Conservation (phyloP, 805 yeast genomes). For the Saccharomycopsis olivae region DNA sequence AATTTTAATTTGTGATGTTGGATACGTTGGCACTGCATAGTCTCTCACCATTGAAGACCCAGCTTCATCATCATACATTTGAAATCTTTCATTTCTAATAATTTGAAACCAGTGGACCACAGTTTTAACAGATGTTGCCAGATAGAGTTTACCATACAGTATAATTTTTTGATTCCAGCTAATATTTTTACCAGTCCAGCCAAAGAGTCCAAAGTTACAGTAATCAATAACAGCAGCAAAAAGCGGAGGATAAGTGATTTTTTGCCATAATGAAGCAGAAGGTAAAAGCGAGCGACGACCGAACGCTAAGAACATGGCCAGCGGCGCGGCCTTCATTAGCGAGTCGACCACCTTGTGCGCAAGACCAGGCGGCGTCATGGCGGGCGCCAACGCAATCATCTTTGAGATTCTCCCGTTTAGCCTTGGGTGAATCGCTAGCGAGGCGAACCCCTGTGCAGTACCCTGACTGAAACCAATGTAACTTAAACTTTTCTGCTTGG, state of each 20-base stretch:
- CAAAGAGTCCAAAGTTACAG: conserved; percentile 57
- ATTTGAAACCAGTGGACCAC: conserved; percentile 97
- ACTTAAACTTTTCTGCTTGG: conserved; percentile 34
- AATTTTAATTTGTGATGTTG: conserved; percentile 53
- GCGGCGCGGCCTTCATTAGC: conserved; percentile 67
- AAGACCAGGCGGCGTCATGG: conserved; percentile 84
- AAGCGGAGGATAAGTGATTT: conserved; percentile 64
- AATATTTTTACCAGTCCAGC: conserved; percentile 74
- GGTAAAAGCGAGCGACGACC: conserved; percentile 69
- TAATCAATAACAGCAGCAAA: conserved; percentile 63
- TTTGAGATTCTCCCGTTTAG: conserved; percentile 36
- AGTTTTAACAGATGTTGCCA: conserved; percentile 83
- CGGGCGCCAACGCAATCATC: conserved; percentile 86
- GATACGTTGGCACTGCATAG: conserved; percentile 45
- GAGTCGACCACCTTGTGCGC: conserved; percentile 68
- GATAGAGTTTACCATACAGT: conserved; percentile 80
- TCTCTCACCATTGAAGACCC: conserved; percentile 24
- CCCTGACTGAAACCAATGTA: conserved; percentile 93
- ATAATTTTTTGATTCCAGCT: conserved; percentile 60
- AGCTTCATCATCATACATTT: conserved; percentile 68
- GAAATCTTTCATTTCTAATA: conserved; percentile 64
- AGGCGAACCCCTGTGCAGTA: conserved; percentile 85
- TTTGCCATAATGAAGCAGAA: conserved; percentile 65
- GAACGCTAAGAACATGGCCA: conserved; percentile 56
- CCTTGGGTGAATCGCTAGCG: conserved; percentile 53